Conservation (phyloP, 257 asterid species). For the Euphrasia confusa region DNA sequence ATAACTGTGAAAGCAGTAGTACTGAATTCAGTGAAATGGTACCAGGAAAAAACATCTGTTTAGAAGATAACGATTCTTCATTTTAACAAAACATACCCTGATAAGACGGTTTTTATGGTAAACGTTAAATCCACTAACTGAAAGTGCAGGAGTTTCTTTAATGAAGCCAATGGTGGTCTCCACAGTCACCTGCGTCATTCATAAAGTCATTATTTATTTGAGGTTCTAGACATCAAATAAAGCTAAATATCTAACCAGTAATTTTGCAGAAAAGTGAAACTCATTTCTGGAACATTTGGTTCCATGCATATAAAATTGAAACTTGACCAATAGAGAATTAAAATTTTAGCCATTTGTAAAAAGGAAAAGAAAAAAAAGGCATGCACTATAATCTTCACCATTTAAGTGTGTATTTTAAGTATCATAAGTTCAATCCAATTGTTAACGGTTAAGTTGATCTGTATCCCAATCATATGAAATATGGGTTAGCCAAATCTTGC, state of each 20-base stretch:
- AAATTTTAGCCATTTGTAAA: background rate
- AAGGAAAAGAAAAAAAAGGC: too few relatives aligned
- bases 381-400: background rate
- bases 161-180: slow-evolving; percentile 75
- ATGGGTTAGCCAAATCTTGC: background rate
- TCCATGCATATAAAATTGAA: background rate
- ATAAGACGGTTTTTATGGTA: slow-evolving; percentile 95
- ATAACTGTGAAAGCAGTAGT: background rate
- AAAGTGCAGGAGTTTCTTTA: slow-evolving; percentile 72
- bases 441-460: background rate
- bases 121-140: slow-evolving; percentile 68
- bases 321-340: background rate
- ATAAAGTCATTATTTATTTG: slow-evolving; percentile 9
- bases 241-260: slow-evolving; percentile 5
- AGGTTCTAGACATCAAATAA: slow-evolving; percentile 11
- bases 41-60: slow-evolving; percentile 6
- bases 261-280: background rate
- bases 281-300: background rate
- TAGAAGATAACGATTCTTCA: background rate
- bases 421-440: background rate
- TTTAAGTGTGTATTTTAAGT: background rate
- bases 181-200: slow-evolving; percentile 47
- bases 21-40: background rate
- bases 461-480: background rate
- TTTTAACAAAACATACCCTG: slow-evolving; percentile 45